Base-by-base conservation (phyloP, 2,329 filamentous ascomycete genomes). In the Ascochyta viciae-villosae region DNA sequence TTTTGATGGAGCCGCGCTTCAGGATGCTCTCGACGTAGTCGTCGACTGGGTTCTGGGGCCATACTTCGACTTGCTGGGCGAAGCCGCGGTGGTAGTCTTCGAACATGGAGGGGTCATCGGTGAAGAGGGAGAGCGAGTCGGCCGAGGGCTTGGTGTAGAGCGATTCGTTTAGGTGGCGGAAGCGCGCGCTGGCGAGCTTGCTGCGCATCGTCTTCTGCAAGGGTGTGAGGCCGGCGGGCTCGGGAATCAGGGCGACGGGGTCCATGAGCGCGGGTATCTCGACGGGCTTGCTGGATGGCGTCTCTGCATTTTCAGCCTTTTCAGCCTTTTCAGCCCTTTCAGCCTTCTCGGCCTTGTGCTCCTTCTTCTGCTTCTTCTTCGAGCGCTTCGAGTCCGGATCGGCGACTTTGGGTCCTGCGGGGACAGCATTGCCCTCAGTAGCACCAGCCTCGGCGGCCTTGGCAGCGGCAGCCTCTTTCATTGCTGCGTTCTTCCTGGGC, bases 1-100 rank as follows among this genome's bases (percentile, higher is more conserved):
- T 52, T 27, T 75, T 72, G 19, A 86, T 77, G 43, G 82, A 85
- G 19, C 84, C 91, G n/a, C 94, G 86, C 15, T 78, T 73, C 52
- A 87, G 83, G 62, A 98, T 87, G 46, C 89, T 84, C 26, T 79
- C 73, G 62, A 97, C 88, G 78, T 96, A 98, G 54, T 85, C 86
- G 74, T 97, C 91, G 42, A 99, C 92, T 0, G 95, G 95, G 77
- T 99, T 99, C 72, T 94, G 91, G 7, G 95, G 95, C 95, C 95
- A 99, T 2, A 93, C 90, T 71, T 91, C 89, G 56, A 98, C 95
- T 79, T 99, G 95, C 49, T 93, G 90, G 1, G 93, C 89, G 83
- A 99, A 99, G 31, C 95, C 95, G 58, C 92, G 89, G 78, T 99
- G 95, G 77, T 99, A 99, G 78, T 98, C 93, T 65, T 87, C 84